A percentile compares a stretch with the other conserved stretches of the same genome.
Evolutionary conservation across 768 basidiomycete species (phyloP).

Genomic region (Rhodotorula paludigena): DNA sequence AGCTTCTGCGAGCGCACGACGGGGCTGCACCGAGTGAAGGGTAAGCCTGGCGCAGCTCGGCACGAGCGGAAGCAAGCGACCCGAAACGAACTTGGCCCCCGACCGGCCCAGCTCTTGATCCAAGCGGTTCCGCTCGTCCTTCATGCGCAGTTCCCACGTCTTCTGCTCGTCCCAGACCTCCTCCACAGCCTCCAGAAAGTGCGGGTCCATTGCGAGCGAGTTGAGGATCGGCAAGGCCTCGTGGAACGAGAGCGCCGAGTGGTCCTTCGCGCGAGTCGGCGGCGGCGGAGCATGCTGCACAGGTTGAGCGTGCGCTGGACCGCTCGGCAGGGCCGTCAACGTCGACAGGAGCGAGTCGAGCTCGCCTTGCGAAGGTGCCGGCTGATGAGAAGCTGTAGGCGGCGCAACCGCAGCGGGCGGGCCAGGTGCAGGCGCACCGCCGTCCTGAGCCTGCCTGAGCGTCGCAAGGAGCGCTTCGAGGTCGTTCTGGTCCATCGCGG

Average conservation of each 20-base stretch:
- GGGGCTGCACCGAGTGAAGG: not conserved
- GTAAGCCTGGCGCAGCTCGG: not conserved
- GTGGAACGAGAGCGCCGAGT: slow-evolving; percentile 21
- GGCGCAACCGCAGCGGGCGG: not conserved
- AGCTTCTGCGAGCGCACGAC: not conserved
- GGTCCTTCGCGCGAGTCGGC: not conserved
- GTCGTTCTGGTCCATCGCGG: slow-evolving; percentile 26
- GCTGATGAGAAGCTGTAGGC: not conserved
- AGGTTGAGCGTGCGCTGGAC: not conserved
- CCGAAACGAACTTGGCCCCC: not conserved
- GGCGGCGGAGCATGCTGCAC: not conserved
- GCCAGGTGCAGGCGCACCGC: not conserved
- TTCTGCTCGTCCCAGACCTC: slow-evolving; percentile 24
- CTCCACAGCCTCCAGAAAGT: slow-evolving; percentile 18
- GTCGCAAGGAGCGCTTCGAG: slow-evolving; percentile 13
- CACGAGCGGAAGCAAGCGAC: not conserved
- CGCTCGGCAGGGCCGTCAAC: slow-evolving; percentile 14
- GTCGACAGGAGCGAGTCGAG: slow-evolving; percentile 28
- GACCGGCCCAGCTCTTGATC: slow-evolving; percentile 10
- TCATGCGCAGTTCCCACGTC: slow-evolving; percentile 27
- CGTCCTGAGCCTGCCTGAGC: slow-evolving; percentile 14
- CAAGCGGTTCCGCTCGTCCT: slow-evolving; percentile 33
- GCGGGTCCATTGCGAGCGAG: not conserved
- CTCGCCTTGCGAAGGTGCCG: slow-evolving; percentile 10
- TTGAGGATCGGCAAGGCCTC: slow-evolving; percentile 31